Base-by-base conservation (phyloP, 1,284 basidiomycete genomes). In the Schizopora paradoxa region DNA sequence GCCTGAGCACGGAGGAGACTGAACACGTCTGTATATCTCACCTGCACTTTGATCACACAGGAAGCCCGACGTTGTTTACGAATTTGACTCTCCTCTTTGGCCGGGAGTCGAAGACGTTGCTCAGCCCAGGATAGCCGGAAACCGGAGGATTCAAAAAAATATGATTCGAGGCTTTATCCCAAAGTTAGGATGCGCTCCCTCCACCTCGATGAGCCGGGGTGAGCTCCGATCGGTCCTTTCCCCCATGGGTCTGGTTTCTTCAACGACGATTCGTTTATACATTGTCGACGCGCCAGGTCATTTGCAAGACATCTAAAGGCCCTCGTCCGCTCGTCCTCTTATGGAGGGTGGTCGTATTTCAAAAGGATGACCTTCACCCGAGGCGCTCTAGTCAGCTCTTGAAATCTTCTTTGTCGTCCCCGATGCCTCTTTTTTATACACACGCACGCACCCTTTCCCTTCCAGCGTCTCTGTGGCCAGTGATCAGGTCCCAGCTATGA, bases 31-130 rank as follows among this genome's bases (percentile, higher is more conserved):
- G 46, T 26, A 13, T 57, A 25, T 55, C 52, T 10, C 65, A 66
- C 50, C 39, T 65, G 11, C 64, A 67, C 43, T 66, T 56, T 42
- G 64, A 66, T 49, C 64, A 66, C 45, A 53, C 60, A 28, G 66
- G 65, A 2, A 58, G 65, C 47, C 49, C 60, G 6, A 32, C 50
- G 5, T 56, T 48, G 3, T 66, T 65, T 48, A 25, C 58, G 5
- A 41, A 46, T 26, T 57, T 61, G 1, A 48, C 49, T 8, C 54
- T 65, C 48, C 48, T 65, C 23, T 27, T 64, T 6, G 60, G 60
- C 14, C 52, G 13, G 1, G 59, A 52, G 14, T 48, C 58, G 7
- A 28, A 43, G 8, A 19, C 36, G 8, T 40, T 57, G 8, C 38
- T 63, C 23, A 26, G 46, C 22, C 21, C 47, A 13, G 48, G 51